These are phyloP conservation scores for Cladophialophora chaetospira DNA, from an alignment of 2,329 filamentous ascomycete genomes.

Conservation along the genomic window DNA sequence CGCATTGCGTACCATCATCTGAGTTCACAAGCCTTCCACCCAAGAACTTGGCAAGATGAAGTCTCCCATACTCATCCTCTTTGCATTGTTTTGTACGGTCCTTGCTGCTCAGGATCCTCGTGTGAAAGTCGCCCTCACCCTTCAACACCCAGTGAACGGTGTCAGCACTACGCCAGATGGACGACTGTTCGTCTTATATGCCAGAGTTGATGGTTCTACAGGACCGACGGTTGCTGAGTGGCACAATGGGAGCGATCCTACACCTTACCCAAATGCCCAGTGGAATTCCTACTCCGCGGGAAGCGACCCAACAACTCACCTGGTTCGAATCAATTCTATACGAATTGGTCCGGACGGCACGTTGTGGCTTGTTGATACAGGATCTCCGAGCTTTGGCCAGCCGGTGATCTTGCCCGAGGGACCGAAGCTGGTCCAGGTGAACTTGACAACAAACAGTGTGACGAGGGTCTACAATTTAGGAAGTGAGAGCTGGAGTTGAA, in stretches of 20 bases:
- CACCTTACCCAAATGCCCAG: slow-evolving; percentile 17
- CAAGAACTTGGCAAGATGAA: neutral
- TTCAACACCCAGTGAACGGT: slow-evolving; percentile 18
- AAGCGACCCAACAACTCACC: slow-evolving; percentile 19
- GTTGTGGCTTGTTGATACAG: slow-evolving; percentile 28
- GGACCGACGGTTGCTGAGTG: slow-evolving; percentile 38
- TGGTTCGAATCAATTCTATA: slow-evolving; percentile 19
- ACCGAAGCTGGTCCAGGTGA: slow-evolving; percentile 41
- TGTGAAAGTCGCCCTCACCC: slow-evolving; percentile 7
- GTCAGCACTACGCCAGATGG: slow-evolving; percentile 35
- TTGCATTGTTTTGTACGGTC: neutral
- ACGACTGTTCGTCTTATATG: slow-evolving; percentile 37
- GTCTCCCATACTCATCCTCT: neutral
- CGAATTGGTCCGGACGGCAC: slow-evolving; percentile 28
- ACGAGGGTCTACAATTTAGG: slow-evolving; percentile 40
- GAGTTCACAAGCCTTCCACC: neutral
- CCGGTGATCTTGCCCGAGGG: slow-evolving; percentile 23
- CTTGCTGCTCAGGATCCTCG: slow-evolving; percentile 10
- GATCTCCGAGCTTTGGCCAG: slow-evolving; percentile 19
- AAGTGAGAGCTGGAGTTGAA: slow-evolving; percentile 15
- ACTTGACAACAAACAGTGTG: slow-evolving; percentile 40
- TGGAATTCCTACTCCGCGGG: slow-evolving; percentile 21
- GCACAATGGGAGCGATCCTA: slow-evolving; percentile 26
- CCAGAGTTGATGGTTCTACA: slow-evolving; percentile 37
- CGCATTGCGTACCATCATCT: neutral